Evolutionary conservation across 176 grass and related monocot species (phyloP).

Genomic region (Coix lacrymajobi): DNA sequence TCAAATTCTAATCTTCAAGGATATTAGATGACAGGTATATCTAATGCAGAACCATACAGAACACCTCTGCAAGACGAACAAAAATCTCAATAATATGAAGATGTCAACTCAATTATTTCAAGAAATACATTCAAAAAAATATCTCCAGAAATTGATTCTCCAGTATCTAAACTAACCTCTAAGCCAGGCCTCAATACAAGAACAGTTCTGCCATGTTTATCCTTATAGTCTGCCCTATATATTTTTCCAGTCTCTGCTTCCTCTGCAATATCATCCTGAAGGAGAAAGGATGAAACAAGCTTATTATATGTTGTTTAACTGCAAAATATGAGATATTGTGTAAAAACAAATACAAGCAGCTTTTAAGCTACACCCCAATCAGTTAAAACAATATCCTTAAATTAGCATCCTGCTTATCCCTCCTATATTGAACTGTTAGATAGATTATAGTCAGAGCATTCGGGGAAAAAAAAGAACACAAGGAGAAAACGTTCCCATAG

Average conservation of each 20-base stretch:
- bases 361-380: neutral
- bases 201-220: slow-evolving; percentile 77
- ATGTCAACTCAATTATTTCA: neutral
- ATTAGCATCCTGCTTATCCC: neutral
- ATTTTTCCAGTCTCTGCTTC: slow-evolving; percentile 86
- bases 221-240: slow-evolving; percentile 70
- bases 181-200: slow-evolving; percentile 75
- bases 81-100: neutral
- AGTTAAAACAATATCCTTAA: neutral
- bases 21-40: neutral
- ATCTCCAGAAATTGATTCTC: neutral
- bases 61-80: neutral
- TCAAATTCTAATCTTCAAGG: neutral
- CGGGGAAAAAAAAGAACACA: neutral
- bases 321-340: neutral
- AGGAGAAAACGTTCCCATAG: neutral
- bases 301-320: neutral
- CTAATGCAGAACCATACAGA: neutral
- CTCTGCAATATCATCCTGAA: slow-evolving; percentile 59
- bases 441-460: neutral
- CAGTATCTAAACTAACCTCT: slow-evolving; percentile 38
- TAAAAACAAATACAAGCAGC: neutral
- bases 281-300: neutral
- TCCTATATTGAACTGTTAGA: neutral
- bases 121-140: neutral